Conservation (phyloP, 768 basidiomycete species). For the Amanita inopinata region DNA sequence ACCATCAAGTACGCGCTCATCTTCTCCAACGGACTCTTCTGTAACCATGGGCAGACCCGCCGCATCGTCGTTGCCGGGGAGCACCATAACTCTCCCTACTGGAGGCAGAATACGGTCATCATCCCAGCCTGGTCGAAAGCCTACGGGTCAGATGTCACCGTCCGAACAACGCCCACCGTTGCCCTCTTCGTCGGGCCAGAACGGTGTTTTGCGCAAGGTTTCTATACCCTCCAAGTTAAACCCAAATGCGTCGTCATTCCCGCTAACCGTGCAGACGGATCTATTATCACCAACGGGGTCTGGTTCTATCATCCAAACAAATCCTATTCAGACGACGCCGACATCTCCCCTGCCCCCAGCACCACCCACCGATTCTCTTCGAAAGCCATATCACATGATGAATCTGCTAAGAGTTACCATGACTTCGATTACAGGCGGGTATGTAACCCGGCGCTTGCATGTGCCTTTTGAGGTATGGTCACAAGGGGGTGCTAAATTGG, state of each 20-base stretch:
- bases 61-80: conserved; percentile 35
- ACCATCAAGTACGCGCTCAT: conserved; percentile 44
- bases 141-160: conserved; percentile 47
- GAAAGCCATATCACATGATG: conserved; percentile 92
- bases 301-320: conserved; percentile 34
- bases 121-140: conserved; percentile 70
- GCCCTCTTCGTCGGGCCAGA: conserved; percentile 27
- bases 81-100: conserved; percentile 23
- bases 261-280: conserved; percentile 42
- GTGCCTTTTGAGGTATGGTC: conserved; percentile 90
- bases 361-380: conserved; percentile 61
- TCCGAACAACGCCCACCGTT: conserved; percentile 46
- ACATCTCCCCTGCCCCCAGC: conserved; percentile 68
- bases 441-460: conserved; percentile 77
- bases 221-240: conserved; percentile 55
- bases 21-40: conserved; percentile 38
- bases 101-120: conserved; percentile 52
- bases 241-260: conserved; percentile 35
- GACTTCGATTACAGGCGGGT: conserved; percentile 73
- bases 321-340: conserved; percentile 63
- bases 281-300: conserved; percentile 22
- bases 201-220: conserved; percentile 43
- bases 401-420: conserved; percentile 69
- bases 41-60: conserved; percentile 9
- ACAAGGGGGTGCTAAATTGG: conserved; percentile 79